Base-by-base conservation (phyloP, 352 stramenopile species). In the Phytophthora syringae region DNA sequence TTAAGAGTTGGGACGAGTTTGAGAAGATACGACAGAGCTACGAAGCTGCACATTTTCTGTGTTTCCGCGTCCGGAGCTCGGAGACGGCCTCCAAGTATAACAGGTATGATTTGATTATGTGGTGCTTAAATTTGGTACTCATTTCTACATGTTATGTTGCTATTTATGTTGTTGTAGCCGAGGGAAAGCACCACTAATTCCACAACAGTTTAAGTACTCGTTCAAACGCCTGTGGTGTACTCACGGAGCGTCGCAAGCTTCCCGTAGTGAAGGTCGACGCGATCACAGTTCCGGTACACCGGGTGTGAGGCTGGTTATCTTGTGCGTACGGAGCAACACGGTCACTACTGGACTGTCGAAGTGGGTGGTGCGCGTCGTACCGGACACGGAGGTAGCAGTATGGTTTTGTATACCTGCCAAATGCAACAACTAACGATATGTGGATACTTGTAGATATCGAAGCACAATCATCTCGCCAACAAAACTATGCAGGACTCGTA, bases 401-500 rank as follows among this genome's bases (percentile, higher is more conserved):
- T 2, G 5, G 5, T 2, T 42, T 42, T 13, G 7, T n/a, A n/a
- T 42, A 16, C 1, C 18, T 42, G n/a, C 5, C 5, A 5, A 42
- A 20, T 42, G 34, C 34, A 42, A 7, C 9, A 42, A 20, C 34
- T 42, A 1, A n/a, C 34, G 15, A 18, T 10, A 5, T 42, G 15
- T 42, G 34, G 12, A 18, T 42, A 42, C 18, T 2, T 42, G 9
- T 42, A 42, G 34, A 42, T 42, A 18, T 42, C 34, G 13, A 42
- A 18, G 34, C 34, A 42, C 34, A 58, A 43, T 28, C 24, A 59
- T 20, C 24, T 40, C 21, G 32, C 52, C 6, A 59, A 37, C 24
- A 51, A 59, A 12, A 27, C 48, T 3, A 59, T 40, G 1, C 51
- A 28, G 11, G 53, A 52, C 13, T 60, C 53, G 13, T 60, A 60